Conservation (phyloP, 306 rosid genomes). For the Cicer chorassanicum region DNA sequence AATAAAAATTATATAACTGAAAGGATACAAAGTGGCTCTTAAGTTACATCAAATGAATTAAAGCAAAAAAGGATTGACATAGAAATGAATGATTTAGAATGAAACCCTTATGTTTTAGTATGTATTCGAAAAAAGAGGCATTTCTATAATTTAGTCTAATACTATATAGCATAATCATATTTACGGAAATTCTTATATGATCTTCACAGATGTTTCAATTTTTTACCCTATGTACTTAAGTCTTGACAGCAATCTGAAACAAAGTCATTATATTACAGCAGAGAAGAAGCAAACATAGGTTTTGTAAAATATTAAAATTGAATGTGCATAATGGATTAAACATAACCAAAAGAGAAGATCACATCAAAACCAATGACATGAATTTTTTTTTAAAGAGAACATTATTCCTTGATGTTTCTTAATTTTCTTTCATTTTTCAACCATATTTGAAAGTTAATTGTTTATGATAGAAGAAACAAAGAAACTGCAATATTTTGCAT, state of each 20-base stretch:
- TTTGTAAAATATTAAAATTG: constrained; percentile 14
- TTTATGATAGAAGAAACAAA: constrained; percentile 21
- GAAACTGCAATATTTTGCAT: constrained; percentile 14
- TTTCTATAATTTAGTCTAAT: neutral
- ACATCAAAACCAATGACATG: constrained; percentile 1
- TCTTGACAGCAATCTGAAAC: neutral
- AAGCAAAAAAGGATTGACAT: constrained; percentile 1
- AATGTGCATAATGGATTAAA: neutral
- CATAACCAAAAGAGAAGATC: constrained; percentile 7
- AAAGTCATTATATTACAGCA: constrained; percentile 5
- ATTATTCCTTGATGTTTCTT: neutral
- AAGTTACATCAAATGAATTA: neutral
- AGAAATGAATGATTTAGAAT: neutral
- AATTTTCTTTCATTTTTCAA: neutral
- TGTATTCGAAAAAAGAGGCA: neutral
- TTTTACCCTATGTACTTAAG: constrained; percentile 1
- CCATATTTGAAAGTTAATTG: neutral
- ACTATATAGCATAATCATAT: neutral
- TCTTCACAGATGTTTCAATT: constrained; percentile 18
- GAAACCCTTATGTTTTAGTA: constrained; percentile 3
- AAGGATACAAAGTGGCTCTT: constrained; percentile 14
- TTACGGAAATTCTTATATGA: constrained; percentile 12
- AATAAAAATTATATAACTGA: neutral
- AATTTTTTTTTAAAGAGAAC: too few species aligned
- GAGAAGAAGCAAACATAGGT: constrained; percentile 1